phyloP scores from a whole-genome alignment of 257 asterid species.

The Capsicum chinense region DNA sequence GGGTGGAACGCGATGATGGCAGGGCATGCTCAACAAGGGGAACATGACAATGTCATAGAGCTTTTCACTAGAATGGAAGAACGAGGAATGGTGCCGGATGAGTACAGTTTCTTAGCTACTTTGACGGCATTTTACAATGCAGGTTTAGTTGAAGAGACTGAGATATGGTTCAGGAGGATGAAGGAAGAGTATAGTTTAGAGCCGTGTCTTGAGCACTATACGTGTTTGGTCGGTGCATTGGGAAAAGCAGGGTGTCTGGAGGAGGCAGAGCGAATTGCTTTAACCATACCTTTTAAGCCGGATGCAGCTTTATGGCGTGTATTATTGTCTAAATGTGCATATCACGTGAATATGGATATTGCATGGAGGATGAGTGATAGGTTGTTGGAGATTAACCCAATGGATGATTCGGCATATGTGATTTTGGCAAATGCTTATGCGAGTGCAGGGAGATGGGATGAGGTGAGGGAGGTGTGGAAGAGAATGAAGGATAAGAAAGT shows the following conservation, averaged over 20 bases:
- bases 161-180: slow-evolving; percentile 71
- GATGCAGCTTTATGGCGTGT: slow-evolving; percentile 87
- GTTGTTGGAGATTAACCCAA: slow-evolving; percentile 61
- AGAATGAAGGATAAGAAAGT: slow-evolving; percentile 66
- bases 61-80: slow-evolving; percentile 57
- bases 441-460: slow-evolving; percentile 60
- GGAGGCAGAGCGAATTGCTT: slow-evolving; percentile 70
- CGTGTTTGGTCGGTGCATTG: slow-evolving; percentile 69
- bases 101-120: slow-evolving; percentile 68
- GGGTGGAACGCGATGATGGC: slow-evolving; percentile 84
- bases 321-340: slow-evolving; percentile 52
- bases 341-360: slow-evolving; percentile 38
- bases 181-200: slow-evolving; percentile 44
- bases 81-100: slow-evolving; percentile 56
- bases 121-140: slow-evolving; percentile 64
- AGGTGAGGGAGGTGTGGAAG: slow-evolving; percentile 61
- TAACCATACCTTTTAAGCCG: slow-evolving; percentile 68
- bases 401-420: slow-evolving; percentile 83
- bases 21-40: slow-evolving; percentile 79
- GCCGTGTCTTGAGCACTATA: slow-evolving; percentile 77
- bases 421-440: slow-evolving; percentile 66
- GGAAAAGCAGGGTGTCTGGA: slow-evolving; percentile 65
- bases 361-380: slow-evolving; percentile 64
- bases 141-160: slow-evolving; percentile 56
- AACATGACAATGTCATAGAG: slow-evolving; percentile 39